phyloP scores from a whole-genome alignment of 306 rosid species.

The Chamaecrista fasciculata region DNA sequence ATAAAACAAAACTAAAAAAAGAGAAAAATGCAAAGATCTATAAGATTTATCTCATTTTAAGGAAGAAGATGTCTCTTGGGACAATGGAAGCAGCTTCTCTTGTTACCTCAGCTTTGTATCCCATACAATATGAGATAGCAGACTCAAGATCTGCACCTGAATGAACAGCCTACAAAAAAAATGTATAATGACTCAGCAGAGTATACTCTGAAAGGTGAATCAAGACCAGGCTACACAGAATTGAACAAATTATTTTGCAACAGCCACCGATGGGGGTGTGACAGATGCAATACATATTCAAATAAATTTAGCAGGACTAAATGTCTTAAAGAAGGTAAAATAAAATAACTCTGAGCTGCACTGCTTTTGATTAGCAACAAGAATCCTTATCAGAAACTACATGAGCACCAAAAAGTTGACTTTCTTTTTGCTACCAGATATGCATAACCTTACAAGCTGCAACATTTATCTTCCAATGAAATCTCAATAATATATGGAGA shows the following conservation, averaged over 20 bases:
- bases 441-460: background rate
- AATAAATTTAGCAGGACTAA: constrained; percentile 20
- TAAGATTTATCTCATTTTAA: constrained; percentile 28
- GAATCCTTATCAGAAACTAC: background rate
- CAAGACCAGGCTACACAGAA: constrained; percentile 23
- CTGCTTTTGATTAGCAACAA: constrained; percentile 22
- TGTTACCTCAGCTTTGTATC: constrained; percentile 84
- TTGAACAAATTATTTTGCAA: constrained; percentile 24
- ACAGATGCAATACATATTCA: constrained; percentile 18
- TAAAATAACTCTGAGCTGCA: constrained; percentile 1
- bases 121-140: constrained; percentile 80
- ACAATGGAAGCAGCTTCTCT: constrained; percentile 22
- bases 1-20: constrained; percentile 17
- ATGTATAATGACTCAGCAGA: constrained; percentile 14
- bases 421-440: constrained; percentile 17
- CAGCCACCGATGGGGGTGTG: constrained; percentile 16
- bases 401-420: constrained; percentile 12
- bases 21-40: constrained; percentile 16
- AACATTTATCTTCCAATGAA: constrained; percentile 8
- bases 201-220: constrained; percentile 19
- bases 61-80: constrained; percentile 10
- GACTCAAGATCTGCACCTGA: constrained; percentile 98
- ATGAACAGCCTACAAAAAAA: constrained; percentile 76
- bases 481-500: constrained; percentile 11
- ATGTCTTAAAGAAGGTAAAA: constrained; percentile 9